Percentiles rank a stretch among this genome's conserved stretches.
phyloP scores from a whole-genome alignment of 345 rosid genomes.

The Turritis glabra region DNA sequence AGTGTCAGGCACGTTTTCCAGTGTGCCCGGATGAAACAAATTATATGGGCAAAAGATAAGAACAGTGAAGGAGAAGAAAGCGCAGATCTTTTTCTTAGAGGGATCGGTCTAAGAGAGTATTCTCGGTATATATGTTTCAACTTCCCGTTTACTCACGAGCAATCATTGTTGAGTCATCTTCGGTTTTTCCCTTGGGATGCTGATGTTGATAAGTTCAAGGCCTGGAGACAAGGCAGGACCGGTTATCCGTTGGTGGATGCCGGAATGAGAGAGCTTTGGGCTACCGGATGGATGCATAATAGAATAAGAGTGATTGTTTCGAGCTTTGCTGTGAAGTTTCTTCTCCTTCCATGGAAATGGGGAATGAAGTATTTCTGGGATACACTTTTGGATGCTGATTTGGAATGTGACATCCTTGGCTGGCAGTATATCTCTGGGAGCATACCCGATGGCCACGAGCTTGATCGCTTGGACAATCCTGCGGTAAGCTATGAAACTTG shows the following conservation, averaged over 20 bases:
- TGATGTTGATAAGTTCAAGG: slow-evolving; percentile 64
- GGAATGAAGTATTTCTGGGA: slow-evolving; percentile 99
- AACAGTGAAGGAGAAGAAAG: slow-evolving; percentile 62
- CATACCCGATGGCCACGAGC: slow-evolving; percentile 95
- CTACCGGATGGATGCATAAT: slow-evolving; percentile 94
- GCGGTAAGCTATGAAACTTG: slow-evolving; percentile 48
- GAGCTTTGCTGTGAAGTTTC: slow-evolving; percentile 83
- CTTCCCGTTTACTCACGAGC: slow-evolving; percentile 86
- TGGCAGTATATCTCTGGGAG: slow-evolving; percentile 98
- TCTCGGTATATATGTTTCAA: slow-evolving; percentile 95
- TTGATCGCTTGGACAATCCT: slow-evolving; percentile 84
- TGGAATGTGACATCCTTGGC: slow-evolving; percentile 84
- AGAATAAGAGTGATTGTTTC: slow-evolving; percentile 83
- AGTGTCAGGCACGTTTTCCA: slow-evolving; percentile 88
- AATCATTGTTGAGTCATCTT: slow-evolving; percentile 63
- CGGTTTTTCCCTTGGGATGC: slow-evolving; percentile 80
- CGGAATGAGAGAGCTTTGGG: slow-evolving; percentile 99
- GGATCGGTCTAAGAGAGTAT: slow-evolving; percentile 86
- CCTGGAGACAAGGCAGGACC: slow-evolving; percentile 94
- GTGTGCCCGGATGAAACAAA: slow-evolving; percentile 63
- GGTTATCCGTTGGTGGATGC: slow-evolving; percentile 97
- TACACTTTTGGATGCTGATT: slow-evolving; percentile 88
- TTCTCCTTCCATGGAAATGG: slow-evolving; percentile 96
- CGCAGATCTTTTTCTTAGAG: slow-evolving; percentile 61
- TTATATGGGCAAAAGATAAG: slow-evolving; percentile 74